Conservation (phyloP, 2,329 filamentous ascomycete genomes). For the Neofusicoccum cordaticola region DNA sequence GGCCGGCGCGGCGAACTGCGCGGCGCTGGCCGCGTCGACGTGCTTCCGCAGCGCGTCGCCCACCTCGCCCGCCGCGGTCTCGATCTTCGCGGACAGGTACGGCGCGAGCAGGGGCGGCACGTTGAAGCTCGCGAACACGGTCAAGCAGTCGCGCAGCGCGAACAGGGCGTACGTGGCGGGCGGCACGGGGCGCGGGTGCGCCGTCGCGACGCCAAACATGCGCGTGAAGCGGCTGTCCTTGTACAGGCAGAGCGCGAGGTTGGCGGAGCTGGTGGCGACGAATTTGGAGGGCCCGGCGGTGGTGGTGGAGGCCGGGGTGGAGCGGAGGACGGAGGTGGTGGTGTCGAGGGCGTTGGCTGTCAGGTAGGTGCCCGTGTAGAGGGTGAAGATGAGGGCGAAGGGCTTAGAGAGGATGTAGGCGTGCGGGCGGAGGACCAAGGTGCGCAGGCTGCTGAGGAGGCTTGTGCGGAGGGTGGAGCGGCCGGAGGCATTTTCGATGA, state of each 20-base stretch:
- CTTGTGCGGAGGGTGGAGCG: constrained; percentile 59
- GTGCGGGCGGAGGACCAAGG: constrained; percentile 60
- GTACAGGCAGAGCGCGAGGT: constrained; percentile 82
- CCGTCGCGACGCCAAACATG: constrained; percentile 67
- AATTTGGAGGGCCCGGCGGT: constrained; percentile 80
- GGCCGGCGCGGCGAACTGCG: constrained; percentile 16
- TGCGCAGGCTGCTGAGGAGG: constrained; percentile 56
- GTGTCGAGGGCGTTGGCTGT: constrained; percentile 89
- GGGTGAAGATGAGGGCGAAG: constrained; percentile 62
- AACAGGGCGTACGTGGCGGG: constrained; percentile 74
- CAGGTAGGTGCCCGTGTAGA: constrained; percentile 87
- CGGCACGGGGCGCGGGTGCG: constrained; percentile 58
- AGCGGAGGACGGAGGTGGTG: constrained; percentile 58
- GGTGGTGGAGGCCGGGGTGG: constrained; percentile 56
- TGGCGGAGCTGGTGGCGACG: constrained; percentile 72
- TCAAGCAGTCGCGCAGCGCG: constrained; percentile 77
- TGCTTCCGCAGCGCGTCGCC: constrained; percentile 51
- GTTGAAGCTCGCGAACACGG: constrained; percentile 91
- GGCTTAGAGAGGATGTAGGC: constrained; percentile 62
- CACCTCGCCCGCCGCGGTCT: constrained; percentile 22
- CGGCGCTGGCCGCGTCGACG: constrained; percentile 15
- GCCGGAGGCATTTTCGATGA: constrained; percentile 80
- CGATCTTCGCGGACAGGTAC: constrained; percentile 44
- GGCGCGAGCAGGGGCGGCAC: constrained; percentile 77
- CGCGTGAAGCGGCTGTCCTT: constrained; percentile 84